Evolutionary conservation across 306 rosid species (phyloP), one percentile per base, ranked within the genome.

Genomic region (Canavalia gladiata): DNA sequence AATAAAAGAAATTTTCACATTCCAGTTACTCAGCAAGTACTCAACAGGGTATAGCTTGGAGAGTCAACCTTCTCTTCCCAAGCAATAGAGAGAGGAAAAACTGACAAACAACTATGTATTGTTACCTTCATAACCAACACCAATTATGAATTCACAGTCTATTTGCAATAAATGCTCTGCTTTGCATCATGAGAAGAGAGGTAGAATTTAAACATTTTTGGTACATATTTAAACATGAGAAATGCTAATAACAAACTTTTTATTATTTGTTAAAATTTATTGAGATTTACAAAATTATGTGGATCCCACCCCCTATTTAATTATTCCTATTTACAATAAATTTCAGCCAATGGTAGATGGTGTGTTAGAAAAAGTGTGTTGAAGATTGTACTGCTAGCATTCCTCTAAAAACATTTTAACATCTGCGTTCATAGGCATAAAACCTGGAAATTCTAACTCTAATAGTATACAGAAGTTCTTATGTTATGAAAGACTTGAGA

Each of bases 1-100:
- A 30, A 42, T 47, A 42, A 52, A 30, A 50, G 49, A 81, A 30
- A 63, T 52, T 81, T 81, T 35, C 74, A 63, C 25, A 73, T 41
- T 65, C 41, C 58, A 64, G 7, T 75, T 34, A 46, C 60, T 34
- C 45, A 29, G 50, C 8, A 55, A 29, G 64, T 35, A 42, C n/a
- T 2, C n/a, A 45, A 10, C 9, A 57, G 66, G 6, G 75, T 51
- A 51, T 34, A 70, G 51, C 60, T 43, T 3, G 63, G 52, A 52
- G 47, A 29, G 74, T 59, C 73, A 59, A 72, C 8, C 37, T 29
- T 30, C 59, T 42, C 54, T 50, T 7, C n/a, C 42, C 46, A 59
- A 60, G 30, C 46, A 41, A 64, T 35, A 46, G 47, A 3, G 31
- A 4, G 7, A 7, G 28, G 25, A 25, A 29, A 41, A 45, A 41